Conservation (phyloP, 371 early-diverging fungal genomes). For the Haplosporangium sp. region DNA sequence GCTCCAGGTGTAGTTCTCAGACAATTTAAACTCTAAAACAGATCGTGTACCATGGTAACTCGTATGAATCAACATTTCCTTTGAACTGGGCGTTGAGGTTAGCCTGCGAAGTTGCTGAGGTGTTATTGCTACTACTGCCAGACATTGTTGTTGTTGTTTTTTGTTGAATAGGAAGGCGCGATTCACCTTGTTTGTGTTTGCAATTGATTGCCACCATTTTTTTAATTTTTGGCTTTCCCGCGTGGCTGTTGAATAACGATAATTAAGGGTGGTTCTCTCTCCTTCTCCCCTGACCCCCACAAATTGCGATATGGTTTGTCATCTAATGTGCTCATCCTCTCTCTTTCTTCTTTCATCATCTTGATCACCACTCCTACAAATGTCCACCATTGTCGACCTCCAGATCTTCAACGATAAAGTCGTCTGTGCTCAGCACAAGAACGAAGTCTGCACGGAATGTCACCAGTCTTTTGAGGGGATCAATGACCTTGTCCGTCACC, state of each 20-base stretch:
- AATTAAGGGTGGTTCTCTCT: too few relatives aligned
- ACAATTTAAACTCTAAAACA: too few relatives aligned
- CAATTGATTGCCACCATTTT: constrained; percentile 23
- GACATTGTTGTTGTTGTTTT: constrained; percentile 15
- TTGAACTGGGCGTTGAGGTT: constrained; percentile 47
- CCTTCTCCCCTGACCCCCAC: too few relatives aligned
- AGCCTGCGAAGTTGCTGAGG: constrained; percentile 37
- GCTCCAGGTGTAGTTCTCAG: too few relatives aligned
- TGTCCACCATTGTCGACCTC: constrained; percentile 50
- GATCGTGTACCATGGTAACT: constrained; percentile 49
- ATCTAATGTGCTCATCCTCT: not conserved
- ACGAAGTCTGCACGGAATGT: constrained; percentile 51
- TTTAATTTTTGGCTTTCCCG: not conserved
- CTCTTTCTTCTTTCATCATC: not conserved
- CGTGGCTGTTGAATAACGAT: too few relatives aligned
- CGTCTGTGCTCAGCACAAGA: constrained; percentile 51
- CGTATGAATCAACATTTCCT: constrained; percentile 55
- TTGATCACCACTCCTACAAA: constrained; percentile 12
- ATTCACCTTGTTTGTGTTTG: constrained; percentile 5
- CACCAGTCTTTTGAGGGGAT: constrained; percentile 49
- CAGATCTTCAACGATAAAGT: constrained; percentile 45
- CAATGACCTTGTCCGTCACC: constrained; percentile 53
- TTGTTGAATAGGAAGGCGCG: not conserved
- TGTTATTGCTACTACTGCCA: constrained; percentile 21
- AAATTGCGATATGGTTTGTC: not conserved